Base-by-base conservation (phyloP, 2,329 filamentous ascomycete genomes). In the Botryosphaeria dothidea region DNA sequence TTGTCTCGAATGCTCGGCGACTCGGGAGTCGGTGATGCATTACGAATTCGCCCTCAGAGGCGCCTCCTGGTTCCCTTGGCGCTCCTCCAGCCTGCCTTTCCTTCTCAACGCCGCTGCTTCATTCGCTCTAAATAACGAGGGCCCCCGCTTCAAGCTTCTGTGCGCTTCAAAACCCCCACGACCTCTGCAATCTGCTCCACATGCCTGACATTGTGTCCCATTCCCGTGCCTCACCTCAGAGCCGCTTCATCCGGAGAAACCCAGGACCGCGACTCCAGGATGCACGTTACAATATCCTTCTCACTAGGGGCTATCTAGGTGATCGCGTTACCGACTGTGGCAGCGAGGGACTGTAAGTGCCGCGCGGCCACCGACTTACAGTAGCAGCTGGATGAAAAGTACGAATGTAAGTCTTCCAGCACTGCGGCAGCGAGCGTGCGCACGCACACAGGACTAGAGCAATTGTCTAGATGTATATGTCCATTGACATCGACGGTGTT, bases 11-110 rank as follows among this genome's bases (percentile, higher is more conserved):
- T n/a, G 34, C 54, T 58, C 54, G 54, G 54, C 57, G 57, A 34
- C 57, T 62, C 58, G 58, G 58, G 41, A 45, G 56, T 45, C 41
- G 38, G 41, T 29, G 41, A 46, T 45, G 41, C 45, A 62, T 62
- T 62, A 62, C 58, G 58, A 62, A 62, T 51, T 60, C 56, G 56
- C 56, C 56, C 56, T 60, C 56, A 60, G 56, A 7, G 11, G 25
- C 56, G 56, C 56, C 56, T 60, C 56, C 56, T 60, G 17, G 56
- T 29, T 51, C 29, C 57, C 46, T 51, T 62, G 58, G 58, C 58
- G 45, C 31, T 15, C 23, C 41, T 21, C 27, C 41, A 36, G 19
- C 57, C 29, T 36, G 17, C 36, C 36, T n/a, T n/a, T n/a, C n/a
- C n/a, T n/a, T n/a, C n/a, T n/a, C n/a, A n/a, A 11, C 54, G 36